Base-by-base conservation (phyloP, 2,329 filamentous ascomycete genomes). In the Aureobasidium musti region DNA sequence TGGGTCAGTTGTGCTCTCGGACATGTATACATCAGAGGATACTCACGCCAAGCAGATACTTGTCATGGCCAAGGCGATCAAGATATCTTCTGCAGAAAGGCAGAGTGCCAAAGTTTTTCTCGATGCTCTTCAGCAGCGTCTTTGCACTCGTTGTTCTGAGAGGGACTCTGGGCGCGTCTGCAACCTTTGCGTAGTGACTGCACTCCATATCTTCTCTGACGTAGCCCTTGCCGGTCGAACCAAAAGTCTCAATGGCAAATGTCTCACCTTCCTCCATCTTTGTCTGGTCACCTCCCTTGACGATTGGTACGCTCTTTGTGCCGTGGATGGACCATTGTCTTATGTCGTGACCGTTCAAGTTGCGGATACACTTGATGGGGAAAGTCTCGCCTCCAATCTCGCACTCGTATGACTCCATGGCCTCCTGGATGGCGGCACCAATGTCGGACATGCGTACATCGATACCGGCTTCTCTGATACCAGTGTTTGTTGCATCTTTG, bases 401-500 rank as follows among this genome's bases (percentile, higher is more conserved):
- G 23, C 85, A 80, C 71, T 87, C 85, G 70, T 87, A 86, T 74
- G 83, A 86, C 74, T 87, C 85, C 85, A 87, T 87, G 0, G 80
- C 82, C 71, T 87, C 85, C 71, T 87, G 85, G 68, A 87, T 86
- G 17, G 78, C 80, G n/a, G 78, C 82, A 65, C 85, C 81, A 69
- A 87, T 82, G 67, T 87, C 82, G 67, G 78, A 78, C 63, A 86
- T 80, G 17, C 84, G 77, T 5, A 80, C 82, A 72, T 86, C 84
- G 60, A 85, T 79, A 6, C 84, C 84, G n/a, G 84, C 81, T 70
- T 79, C 76, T 78, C 82, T 69, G 67, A 84, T 74, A 64, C 77
- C 83, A 57, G 81, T 80, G 78, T 92, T 91, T 67, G 90, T 93
- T 17, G 91, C 89, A 67, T 86, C 90, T 77, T 87, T 87, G 67